A percentile compares a stretch with the other conserved stretches of the same genome.
Evolutionary conservation across 495 filamentous ascomycete species (phyloP).

Genomic region (Viridothelium virens): DNA sequence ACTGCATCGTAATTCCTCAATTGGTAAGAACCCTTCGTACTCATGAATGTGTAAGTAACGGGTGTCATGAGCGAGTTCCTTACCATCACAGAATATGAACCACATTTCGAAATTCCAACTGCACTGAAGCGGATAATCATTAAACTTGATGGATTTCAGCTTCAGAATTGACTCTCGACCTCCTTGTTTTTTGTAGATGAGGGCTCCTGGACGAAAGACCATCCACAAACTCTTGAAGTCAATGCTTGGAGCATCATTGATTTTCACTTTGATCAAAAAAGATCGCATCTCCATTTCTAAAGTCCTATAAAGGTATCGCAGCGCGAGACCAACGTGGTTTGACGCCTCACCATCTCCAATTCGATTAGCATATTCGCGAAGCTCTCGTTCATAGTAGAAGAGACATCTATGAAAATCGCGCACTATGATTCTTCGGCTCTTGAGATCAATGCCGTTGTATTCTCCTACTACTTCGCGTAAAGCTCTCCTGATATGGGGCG

Average conservation of each 20-base stretch:
- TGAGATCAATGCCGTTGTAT: conserved; percentile 21
- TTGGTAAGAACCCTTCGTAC: conserved; percentile 14
- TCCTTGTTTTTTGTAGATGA: conserved; percentile 11
- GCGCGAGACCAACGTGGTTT: conserved; percentile 17
- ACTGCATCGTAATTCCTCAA: conserved; percentile 16
- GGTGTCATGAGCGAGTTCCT: not conserved
- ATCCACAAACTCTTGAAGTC: conserved; percentile 20
- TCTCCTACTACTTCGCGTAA: conserved; percentile 17
- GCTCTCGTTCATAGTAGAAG: conserved; percentile 22
- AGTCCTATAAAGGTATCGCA: conserved; percentile 19
- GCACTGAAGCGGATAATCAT: not conserved
- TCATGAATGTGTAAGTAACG: conserved; percentile 18
- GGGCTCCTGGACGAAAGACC: conserved; percentile 17
- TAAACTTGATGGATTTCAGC: conserved; percentile 8
- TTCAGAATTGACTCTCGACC: conserved; percentile 12
- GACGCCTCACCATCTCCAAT: conserved; percentile 16
- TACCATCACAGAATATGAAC: not conserved
- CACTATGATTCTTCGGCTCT: conserved; percentile 21
- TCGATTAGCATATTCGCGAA: conserved; percentile 9
- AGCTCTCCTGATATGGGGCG: conserved; percentile 22
- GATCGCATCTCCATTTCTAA: conserved; percentile 18
- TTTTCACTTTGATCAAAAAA: conserved; percentile 17
- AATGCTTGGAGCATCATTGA: conserved; percentile 8
- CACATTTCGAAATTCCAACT: not conserved
- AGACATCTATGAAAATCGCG: conserved; percentile 15